phyloP scores from a whole-genome alignment of 2,329 filamentous ascomycete genomes.

The Tetracladium maxilliforme region DNA sequence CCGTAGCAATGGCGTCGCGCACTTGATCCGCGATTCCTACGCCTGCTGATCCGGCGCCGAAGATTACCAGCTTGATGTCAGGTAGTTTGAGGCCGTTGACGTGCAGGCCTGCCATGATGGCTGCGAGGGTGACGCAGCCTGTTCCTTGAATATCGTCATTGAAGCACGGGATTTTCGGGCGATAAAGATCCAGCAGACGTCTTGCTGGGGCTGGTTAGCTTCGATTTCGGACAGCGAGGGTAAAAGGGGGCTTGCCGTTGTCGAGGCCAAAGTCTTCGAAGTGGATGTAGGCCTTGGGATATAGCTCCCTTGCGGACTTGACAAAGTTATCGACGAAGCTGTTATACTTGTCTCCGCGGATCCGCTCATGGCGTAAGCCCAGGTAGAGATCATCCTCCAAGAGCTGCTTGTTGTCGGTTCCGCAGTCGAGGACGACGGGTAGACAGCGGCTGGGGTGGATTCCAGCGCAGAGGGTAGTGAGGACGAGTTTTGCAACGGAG shows the following conservation, averaged over 20 bases:
- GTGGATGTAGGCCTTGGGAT: slow-evolving; percentile 71
- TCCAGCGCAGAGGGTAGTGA: slow-evolving; percentile 78
- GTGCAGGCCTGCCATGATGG: slow-evolving; percentile 61
- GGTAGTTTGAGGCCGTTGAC: slow-evolving; percentile 50
- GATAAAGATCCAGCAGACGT: slow-evolving; percentile 62
- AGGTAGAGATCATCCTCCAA: slow-evolving; percentile 69
- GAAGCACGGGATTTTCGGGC: slow-evolving; percentile 64
- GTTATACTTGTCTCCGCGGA: slow-evolving; percentile 60
- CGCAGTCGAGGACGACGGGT: slow-evolving; percentile 73
- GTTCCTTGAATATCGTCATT: slow-evolving; percentile 89
- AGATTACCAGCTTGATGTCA: slow-evolving; percentile 60
- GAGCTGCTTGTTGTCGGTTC: slow-evolving; percentile 66
- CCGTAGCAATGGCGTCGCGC: slow-evolving; percentile 59
- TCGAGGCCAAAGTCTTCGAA: slow-evolving; percentile 77
- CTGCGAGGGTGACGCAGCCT: slow-evolving; percentile 73
- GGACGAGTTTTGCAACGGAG: slow-evolving; percentile 66
- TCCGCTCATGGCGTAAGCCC: slow-evolving; percentile 52
- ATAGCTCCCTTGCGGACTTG: slow-evolving; percentile 48
- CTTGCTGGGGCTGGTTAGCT: slow-evolving; percentile 29
- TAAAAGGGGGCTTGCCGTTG: slow-evolving; percentile 35
- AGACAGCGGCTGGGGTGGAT: slow-evolving; percentile 67
- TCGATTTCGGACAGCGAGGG: too few species aligned
- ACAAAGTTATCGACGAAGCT: slow-evolving; percentile 66
- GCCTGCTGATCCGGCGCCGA: slow-evolving; percentile 69
- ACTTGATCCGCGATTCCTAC: slow-evolving; percentile 80